A percentile compares a stretch with the other conserved stretches of the same genome.
phyloP scores from a whole-genome alignment of 495 filamentous ascomycete genomes.

The Hypoxylon crocopeplum region DNA sequence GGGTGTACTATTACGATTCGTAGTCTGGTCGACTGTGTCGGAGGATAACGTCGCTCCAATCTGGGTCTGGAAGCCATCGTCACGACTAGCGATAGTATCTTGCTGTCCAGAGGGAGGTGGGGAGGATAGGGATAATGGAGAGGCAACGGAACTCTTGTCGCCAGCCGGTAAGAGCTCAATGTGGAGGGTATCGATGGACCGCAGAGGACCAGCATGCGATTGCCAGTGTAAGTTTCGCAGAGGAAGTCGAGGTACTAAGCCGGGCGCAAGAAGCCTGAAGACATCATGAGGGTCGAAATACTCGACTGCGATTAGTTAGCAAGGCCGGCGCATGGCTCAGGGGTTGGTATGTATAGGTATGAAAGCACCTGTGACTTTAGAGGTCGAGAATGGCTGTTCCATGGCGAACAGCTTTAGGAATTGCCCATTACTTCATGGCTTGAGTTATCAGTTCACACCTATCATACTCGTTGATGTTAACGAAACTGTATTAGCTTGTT shows the following conservation, averaged over 20 bases:
- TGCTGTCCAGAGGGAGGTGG: constrained; percentile 45
- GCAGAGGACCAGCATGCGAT: constrained; percentile 84
- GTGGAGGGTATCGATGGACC: constrained; percentile 91
- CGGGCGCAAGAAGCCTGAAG: constrained; percentile 78
- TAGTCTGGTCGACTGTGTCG: constrained; percentile 43
- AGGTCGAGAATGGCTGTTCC: constrained; percentile 69
- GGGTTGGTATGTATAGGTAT: constrained; percentile 1
- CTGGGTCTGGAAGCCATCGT: constrained; percentile 61
- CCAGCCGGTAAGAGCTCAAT: constrained; percentile 77
- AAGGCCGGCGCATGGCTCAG: constrained; percentile 9
- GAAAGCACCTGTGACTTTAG: constrained; percentile 71
- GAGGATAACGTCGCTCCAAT: constrained; percentile 37
- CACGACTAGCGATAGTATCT: constrained; percentile 49
- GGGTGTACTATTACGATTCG: constrained; percentile 30
- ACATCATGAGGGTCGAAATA: constrained; percentile 91
- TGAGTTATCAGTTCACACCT: too few species aligned
- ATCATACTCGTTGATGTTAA: too few species aligned
- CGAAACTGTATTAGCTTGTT: too few species aligned
- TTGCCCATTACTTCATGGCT: constrained; percentile 35
- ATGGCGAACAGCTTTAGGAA: constrained; percentile 51
- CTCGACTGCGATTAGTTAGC: constrained; percentile 52
- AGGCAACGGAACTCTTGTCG: constrained; percentile 44
- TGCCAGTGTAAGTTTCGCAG: constrained; percentile 97
- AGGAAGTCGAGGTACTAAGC: constrained; percentile 79
- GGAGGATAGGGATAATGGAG: constrained; percentile 50